phyloP scores from a whole-genome alignment of 257 asterid genomes.

The Solanum virginianum region DNA sequence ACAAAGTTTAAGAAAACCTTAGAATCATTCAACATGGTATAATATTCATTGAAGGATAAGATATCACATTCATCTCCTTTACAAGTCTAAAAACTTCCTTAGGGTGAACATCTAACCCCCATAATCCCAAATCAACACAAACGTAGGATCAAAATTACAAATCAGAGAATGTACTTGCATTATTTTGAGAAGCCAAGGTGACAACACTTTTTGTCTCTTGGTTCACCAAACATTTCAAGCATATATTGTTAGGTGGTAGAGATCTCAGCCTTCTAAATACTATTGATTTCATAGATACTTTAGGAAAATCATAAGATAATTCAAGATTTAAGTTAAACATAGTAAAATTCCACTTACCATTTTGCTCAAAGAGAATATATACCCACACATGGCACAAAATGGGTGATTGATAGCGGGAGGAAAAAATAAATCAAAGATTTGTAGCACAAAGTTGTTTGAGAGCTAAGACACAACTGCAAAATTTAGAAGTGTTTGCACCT shows the following conservation, averaged over 20 bases:
- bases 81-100: neutral
- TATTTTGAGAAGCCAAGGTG: neutral
- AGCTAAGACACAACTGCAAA: neutral
- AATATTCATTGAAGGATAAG: neutral
- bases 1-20: neutral
- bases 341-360: neutral
- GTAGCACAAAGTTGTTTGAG: neutral
- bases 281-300: neutral
- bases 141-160: neutral
- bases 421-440: neutral
- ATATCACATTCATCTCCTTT: neutral
- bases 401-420: neutral
- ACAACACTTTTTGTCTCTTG: neutral
- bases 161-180: neutral
- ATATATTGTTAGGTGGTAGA: neutral
- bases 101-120: neutral
- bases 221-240: neutral
- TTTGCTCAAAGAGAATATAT: neutral
- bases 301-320: neutral
- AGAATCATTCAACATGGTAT: neutral
- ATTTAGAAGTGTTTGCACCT: neutral
- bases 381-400: neutral
- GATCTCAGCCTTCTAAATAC: neutral
- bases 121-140: neutral
- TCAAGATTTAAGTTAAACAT: neutral